Evolutionary conservation across 441 rosid species (phyloP).

Genomic region (Hura crepitans): DNA sequence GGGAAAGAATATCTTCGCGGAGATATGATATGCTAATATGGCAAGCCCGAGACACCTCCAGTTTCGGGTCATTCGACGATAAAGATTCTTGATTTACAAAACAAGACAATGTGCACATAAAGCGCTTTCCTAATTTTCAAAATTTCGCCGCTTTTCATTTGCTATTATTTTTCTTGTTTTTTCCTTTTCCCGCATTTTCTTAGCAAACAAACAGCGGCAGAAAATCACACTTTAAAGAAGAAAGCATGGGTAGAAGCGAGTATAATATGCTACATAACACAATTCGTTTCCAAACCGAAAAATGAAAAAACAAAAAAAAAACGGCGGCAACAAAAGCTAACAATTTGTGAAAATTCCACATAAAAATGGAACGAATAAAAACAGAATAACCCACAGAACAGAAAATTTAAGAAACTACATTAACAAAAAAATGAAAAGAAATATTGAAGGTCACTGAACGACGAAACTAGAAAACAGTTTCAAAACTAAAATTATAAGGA

Average conservation of each 20-base stretch:
- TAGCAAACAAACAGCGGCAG: conserved; percentile 9
- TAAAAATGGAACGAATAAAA: too few relatives aligned
- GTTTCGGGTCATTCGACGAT: neutral
- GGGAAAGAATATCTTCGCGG: conserved; percentile 6
- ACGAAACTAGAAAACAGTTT: neutral
- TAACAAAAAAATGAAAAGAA: neutral
- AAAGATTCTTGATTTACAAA: neutral
- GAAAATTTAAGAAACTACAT: neutral
- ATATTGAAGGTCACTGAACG: neutral
- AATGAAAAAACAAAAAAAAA: too few relatives aligned
- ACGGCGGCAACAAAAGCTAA: too few relatives aligned
- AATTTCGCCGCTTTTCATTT: neutral
- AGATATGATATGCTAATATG: neutral
- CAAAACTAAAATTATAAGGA: neutral
- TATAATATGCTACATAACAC: neutral
- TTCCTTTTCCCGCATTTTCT: conserved; percentile 3
- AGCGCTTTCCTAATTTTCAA: neutral
- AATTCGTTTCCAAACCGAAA: neutral
- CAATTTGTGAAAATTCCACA: too few relatives aligned
- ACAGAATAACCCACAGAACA: neutral
- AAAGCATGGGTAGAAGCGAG: neutral
- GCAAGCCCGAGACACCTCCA: neutral
- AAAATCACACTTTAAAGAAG: too few relatives aligned
- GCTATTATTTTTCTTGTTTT: too few relatives aligned
- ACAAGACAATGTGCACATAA: neutral